Base-by-base conservation (phyloP, 2,329 filamentous ascomycete species). In the Cercospora beticola region DNA sequence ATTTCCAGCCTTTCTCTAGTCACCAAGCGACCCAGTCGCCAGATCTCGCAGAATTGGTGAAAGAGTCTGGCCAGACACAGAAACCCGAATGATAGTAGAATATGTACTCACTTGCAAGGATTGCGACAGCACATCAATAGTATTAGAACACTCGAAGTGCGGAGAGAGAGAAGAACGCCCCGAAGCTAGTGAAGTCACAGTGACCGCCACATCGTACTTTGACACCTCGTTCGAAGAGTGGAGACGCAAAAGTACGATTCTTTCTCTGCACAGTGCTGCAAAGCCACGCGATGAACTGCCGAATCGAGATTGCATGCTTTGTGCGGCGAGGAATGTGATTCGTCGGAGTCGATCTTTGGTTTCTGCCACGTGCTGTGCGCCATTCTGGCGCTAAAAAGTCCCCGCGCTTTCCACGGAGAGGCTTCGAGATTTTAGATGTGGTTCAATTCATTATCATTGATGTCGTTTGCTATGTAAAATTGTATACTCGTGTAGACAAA, bases 181-280 rank as follows among this genome's bases (percentile, higher is more conserved):
- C 33, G 33, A 36, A 16, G 33, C 33, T 63, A 18, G 60, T 67
- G 60, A 64, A 56, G 36, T 67, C 60, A 67, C 54, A 33, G 54
- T 64, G 65, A 67, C 36, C 33, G 46, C 60, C 36, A 46, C 52
- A 67, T 49, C 65, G 65, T 64, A 64, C 49, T 21, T 56, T 40
- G 2, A 16, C 28, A 26, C 65, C 62, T 57, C 26, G 30, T 52
- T n/a, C 18, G 14, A 56, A 28, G 33, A 64, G 26, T 58, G 36
- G 30, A 28, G 23, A 58, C 18, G 57, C 49, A 28, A 43, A 18
- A 54, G 18, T 16, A 28, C 21, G 30, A 23, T 46, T 62, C 26
- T 43, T 62, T 26, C 31, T 40, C 36, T 40, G 36, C 36, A 40
- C 16, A 40, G 16, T 40, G 36, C 36, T 21, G 40, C 43, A 31